Base-by-base conservation (phyloP, 139 green algal species). In the Prasinococcaceae sp. region DNA sequence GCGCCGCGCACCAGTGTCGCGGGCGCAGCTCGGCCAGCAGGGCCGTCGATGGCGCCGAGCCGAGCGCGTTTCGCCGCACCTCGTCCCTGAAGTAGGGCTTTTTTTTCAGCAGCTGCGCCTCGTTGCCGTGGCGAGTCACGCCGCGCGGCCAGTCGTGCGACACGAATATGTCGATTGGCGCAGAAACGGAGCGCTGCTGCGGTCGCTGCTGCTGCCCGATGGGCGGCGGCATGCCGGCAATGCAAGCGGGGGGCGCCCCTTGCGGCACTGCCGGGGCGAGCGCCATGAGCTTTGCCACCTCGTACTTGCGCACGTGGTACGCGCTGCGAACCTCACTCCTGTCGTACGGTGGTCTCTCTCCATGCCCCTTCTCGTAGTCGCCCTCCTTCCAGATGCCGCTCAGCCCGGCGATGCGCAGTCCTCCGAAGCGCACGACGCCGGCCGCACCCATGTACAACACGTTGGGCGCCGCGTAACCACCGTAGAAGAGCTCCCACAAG, bases 81-180 rank as follows among this genome's bases (percentile, higher is more conserved):
- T 95, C 86, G 14, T 57, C 30, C 2, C 35, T 40, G 41, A 97
- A 73, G 66, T 86, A 94, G 2, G 66, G 49, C 65, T 99, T 99
- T 1, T 54, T 61, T 2, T 65, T 44, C 20, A 96, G 65, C 30
- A 99, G 80, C 41, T 43, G 56, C 10, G 75, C 33, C 25, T 59
- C 68, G 73, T 95, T 62, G 22, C 90, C 90, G 53, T 89, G 76
- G 8, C 69, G 44, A 0, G 71, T 74, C 28, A 99, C 84, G 46
- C 78, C 75, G 17, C 70, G 55, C 6, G 90, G 90, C 90, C 90
- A 99, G 73, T 99, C 90, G 76, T 99, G 90, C 0, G 74, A 89
- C 4, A 99, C 60, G 42, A 95, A 93, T 0, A 96, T 61, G 58
- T 96, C 84, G 38, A 93, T 39, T 78, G 45, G 25, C 64, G 45